These are phyloP conservation scores for Phlegmacium glaucopus DNA, from an alignment of 768 basidiomycete species.

Conservation along the genomic window DNA sequence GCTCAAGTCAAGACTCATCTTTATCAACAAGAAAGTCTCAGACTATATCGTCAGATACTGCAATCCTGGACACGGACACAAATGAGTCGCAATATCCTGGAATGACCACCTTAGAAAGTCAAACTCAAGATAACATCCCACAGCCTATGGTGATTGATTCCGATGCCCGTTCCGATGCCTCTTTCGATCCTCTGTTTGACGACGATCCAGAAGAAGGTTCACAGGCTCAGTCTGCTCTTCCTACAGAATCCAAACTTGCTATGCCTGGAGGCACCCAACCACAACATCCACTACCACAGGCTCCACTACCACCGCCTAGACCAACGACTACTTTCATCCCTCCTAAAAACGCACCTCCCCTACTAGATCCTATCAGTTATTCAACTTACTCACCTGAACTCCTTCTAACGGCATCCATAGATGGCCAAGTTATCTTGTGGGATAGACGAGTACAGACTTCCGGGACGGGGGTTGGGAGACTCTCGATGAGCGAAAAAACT, in stretches of 20 bases:
- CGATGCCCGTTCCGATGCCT: conserved; percentile 74
- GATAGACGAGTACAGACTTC: conserved; percentile 70
- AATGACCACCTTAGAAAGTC: neutral
- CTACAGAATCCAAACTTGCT: conserved; percentile 18
- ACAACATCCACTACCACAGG: conserved; percentile 7
- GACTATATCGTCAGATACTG: conserved; percentile 2
- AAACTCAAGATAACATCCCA: conserved; percentile 4
- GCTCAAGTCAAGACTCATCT: conserved; percentile 9
- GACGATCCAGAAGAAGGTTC: conserved; percentile 41
- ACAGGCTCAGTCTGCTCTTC: conserved; percentile 1
- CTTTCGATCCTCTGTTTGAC: conserved; percentile 89
- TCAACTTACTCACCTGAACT: conserved; percentile 74
- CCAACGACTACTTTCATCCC: conserved; percentile 36
- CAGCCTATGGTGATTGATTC: conserved; percentile 28
- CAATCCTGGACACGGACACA: conserved; percentile 12
- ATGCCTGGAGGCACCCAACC: conserved; percentile 18
- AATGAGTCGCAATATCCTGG: neutral
- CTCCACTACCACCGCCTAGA: conserved; percentile 20
- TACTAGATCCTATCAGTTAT: conserved; percentile 61
- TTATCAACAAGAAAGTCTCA: conserved; percentile 3
- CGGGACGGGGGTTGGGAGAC: conserved; percentile 72
- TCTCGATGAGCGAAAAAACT: conserved; percentile 89
- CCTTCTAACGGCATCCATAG: conserved; percentile 84
- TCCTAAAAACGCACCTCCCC: conserved; percentile 74
- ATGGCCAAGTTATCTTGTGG: conserved; percentile 92